Percentiles rank a stretch among this genome's conserved stretches.
phyloP scores from a whole-genome alignment of 2,329 filamentous ascomycete species.

The Fusarium humuli region DNA sequence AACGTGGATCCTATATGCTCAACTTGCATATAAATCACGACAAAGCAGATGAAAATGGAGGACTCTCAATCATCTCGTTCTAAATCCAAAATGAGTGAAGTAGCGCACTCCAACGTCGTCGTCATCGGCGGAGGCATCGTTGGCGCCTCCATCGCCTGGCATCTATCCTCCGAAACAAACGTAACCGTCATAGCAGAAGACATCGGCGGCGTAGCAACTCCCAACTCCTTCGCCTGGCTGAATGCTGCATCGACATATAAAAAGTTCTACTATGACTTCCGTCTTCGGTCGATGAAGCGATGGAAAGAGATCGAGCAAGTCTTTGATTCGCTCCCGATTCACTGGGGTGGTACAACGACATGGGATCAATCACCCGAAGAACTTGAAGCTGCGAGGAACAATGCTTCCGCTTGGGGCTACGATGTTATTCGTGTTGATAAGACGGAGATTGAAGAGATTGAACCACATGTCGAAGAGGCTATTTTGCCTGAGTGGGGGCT shows the following conservation, averaged over 20 bases:
- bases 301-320: conserved; percentile 21
- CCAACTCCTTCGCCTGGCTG: conserved; percentile 34
- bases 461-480: conserved; percentile 2
- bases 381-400: background rate
- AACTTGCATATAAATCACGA: background rate
- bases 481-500: conserved; percentile 30
- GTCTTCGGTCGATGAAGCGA: conserved; percentile 26
- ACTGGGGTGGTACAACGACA: conserved; percentile 29
- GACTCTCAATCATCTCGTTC: too few species aligned
- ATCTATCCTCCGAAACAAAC: conserved; percentile 19
- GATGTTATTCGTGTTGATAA: background rate
- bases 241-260: conserved; percentile 27
- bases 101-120: conserved; percentile 17
- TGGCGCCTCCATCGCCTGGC: conserved; percentile 36
- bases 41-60: background rate
- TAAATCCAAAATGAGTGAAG: background rate
- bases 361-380: conserved; percentile 25
- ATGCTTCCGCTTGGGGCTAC: conserved; percentile 28
- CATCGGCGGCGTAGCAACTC: conserved; percentile 21
- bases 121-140: conserved; percentile 35
- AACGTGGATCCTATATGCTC: background rate
- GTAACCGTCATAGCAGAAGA: conserved; percentile 34
- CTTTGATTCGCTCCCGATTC: conserved; percentile 18
- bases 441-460: background rate
- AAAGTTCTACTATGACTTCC: conserved; percentile 32